Evolutionary conservation across 495 filamentous ascomycete genomes (phyloP).

Genomic region (Chlorociboria aeruginascens): DNA sequence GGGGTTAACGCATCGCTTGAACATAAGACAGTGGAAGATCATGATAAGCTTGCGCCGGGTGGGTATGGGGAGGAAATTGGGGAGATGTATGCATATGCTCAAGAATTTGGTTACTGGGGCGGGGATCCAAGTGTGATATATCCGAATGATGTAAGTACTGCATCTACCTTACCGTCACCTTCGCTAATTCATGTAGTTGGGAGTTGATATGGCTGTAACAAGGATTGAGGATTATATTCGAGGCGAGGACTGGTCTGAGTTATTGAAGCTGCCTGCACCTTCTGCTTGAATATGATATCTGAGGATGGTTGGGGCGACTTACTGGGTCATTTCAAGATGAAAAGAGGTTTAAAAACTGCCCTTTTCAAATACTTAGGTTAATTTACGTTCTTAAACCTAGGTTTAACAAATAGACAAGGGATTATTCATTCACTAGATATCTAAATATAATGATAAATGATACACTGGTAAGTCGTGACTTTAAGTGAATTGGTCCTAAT

Average conservation of each 20-base stretch:
- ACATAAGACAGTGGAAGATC: not conserved
- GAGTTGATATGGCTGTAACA: not conserved
- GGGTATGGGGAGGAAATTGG: conserved; percentile 6
- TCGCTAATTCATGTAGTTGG: conserved; percentile 1
- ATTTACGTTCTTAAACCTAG: too few species aligned
- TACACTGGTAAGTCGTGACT: too few species aligned
- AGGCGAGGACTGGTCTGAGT: conserved; percentile 4
- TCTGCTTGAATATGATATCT: too few species aligned
- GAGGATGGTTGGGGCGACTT: too few species aligned
- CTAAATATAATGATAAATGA: too few species aligned
- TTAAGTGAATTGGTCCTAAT: too few species aligned
- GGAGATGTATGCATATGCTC: conserved; percentile 21
- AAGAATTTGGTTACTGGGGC: conserved; percentile 26
- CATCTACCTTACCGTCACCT: not conserved
- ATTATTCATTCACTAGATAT: too few species aligned
- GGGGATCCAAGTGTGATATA: conserved; percentile 15
- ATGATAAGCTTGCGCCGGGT: conserved; percentile 1
- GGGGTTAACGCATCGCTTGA: not conserved
- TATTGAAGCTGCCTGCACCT: conserved; percentile 1
- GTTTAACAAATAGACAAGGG: too few species aligned
- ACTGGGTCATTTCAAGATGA: too few species aligned
- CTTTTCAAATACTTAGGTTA: too few species aligned
- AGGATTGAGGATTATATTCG: conserved; percentile 5
- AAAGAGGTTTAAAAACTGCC: too few species aligned
- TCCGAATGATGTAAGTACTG: conserved; percentile 3